phyloP scores from a whole-genome alignment of 495 filamentous ascomycete species.

The Neurospora pannonica region DNA sequence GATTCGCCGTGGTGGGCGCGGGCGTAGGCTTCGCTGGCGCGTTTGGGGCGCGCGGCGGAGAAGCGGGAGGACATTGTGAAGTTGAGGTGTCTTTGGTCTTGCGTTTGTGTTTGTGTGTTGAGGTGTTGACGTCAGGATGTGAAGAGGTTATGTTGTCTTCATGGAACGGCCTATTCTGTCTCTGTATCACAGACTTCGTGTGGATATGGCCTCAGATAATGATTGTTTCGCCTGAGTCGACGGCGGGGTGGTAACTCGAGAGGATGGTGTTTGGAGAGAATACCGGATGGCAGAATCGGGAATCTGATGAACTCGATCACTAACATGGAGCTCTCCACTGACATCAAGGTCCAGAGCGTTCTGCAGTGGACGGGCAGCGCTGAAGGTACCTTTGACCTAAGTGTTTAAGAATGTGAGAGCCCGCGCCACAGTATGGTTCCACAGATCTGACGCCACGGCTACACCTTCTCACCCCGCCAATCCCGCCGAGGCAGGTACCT shows the following conservation, averaged over 20 bases:
- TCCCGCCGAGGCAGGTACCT: background rate
- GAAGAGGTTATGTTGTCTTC: background rate
- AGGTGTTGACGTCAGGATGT: background rate
- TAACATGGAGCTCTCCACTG: background rate
- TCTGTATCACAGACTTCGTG: background rate
- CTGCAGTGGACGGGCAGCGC: background rate
- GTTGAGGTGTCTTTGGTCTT: background rate
- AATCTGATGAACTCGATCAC: background rate
- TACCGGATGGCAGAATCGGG: background rate
- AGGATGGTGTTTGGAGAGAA: background rate
- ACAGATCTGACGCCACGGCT: background rate
- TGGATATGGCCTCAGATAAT: background rate
- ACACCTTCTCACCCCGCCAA: background rate
- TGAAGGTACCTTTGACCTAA: background rate
- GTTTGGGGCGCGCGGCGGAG: constrained; percentile 67
- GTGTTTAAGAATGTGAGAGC: background rate
- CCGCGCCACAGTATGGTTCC: background rate
- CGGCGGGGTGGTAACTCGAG: background rate
- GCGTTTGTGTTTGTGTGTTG: background rate
- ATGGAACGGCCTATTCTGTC: background rate
- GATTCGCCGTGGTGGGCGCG: constrained; percentile 56
- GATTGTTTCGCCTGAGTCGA: background rate
- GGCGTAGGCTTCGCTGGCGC: constrained; percentile 68
- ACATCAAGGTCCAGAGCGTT: background rate
- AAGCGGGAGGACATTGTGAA: constrained; percentile 50